A percentile compares a stretch with the other conserved stretches of the same genome.
Evolutionary conservation across 768 basidiomycete species (phyloP).

Genomic region (Amanita fuliginea): DNA sequence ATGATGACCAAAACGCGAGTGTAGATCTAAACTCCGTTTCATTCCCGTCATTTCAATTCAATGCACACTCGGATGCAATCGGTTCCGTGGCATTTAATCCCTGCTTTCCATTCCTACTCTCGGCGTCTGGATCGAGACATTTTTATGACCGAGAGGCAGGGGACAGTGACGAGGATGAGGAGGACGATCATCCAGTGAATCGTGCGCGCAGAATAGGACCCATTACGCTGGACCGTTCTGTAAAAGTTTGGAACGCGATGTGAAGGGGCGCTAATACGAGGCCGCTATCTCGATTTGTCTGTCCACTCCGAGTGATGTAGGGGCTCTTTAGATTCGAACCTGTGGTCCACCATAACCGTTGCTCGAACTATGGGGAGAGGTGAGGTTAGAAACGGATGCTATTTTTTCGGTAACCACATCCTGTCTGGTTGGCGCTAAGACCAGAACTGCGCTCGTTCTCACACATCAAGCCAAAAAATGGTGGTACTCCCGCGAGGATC

Average conservation of each 20-base stretch:
- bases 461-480: too few relatives aligned
- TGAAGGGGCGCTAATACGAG: not conserved
- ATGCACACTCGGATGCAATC: constrained; percentile 62
- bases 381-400: too few relatives aligned
- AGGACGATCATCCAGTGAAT: not conserved
- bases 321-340: too few relatives aligned
- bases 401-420: too few relatives aligned
- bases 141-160: constrained; percentile 25
- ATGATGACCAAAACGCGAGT: not conserved
- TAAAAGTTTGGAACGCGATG: constrained; percentile 18
- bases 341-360: too few relatives aligned
- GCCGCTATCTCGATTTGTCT: too few relatives aligned
- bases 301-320: too few relatives aligned
- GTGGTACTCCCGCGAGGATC: too few relatives aligned
- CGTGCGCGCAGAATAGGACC: constrained; percentile 7
- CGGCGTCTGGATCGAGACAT: constrained; percentile 72
- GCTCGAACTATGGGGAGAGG: too few relatives aligned
- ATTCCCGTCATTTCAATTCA: constrained; percentile 26
- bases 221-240: constrained; percentile 20
- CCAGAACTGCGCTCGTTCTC: too few relatives aligned
- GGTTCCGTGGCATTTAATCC: constrained; percentile 72
- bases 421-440: too few relatives aligned
- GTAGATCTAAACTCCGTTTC: not conserved
- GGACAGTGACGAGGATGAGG: constrained; percentile 11
- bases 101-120: constrained; percentile 40